A percentile compares a stretch with the other conserved stretches of the same genome.
phyloP scores from a whole-genome alignment of 2,329 filamentous ascomycete species.

The Fusarium sp. region DNA sequence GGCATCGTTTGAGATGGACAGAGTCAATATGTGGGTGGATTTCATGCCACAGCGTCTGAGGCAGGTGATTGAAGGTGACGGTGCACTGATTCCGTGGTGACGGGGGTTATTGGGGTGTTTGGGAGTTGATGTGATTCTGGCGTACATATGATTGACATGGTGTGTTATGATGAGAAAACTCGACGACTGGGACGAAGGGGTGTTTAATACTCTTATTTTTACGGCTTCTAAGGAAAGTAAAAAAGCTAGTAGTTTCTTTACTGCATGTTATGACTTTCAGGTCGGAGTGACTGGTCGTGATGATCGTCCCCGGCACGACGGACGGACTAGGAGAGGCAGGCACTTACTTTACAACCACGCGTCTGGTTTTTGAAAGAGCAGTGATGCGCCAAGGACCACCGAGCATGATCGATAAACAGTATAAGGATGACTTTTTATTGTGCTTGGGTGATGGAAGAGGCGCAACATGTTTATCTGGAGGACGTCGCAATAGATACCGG shows the following conservation, averaged over 20 bases:
- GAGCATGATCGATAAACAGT: neutral
- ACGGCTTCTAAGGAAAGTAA: neutral
- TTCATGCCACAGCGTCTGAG: constrained; percentile 51
- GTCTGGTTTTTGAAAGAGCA: neutral
- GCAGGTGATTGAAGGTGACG: constrained; percentile 48
- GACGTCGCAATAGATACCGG: neutral
- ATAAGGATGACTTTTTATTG: neutral
- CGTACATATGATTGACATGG: neutral
- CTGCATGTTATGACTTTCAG: neutral
- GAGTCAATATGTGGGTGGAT: constrained; percentile 52
- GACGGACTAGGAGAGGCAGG: neutral
- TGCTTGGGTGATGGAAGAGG: neutral
- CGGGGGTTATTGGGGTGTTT: neutral
- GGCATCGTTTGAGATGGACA: constrained; percentile 45
- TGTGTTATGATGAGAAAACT: neutral
- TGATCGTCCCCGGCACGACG: neutral
- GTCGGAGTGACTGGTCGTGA: neutral
- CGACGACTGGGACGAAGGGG: constrained; percentile 13
- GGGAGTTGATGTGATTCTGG: neutral
- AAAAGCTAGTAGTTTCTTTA: neutral
- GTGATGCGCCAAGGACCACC: neutral
- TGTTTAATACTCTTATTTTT: constrained; percentile 3
- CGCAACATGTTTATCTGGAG: neutral
- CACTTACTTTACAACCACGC: neutral
- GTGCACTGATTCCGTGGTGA: constrained; percentile 50